These are phyloP conservation scores for Allium cepa DNA, from an alignment of 106 monocot species.

Conservation along the genomic window DNA sequence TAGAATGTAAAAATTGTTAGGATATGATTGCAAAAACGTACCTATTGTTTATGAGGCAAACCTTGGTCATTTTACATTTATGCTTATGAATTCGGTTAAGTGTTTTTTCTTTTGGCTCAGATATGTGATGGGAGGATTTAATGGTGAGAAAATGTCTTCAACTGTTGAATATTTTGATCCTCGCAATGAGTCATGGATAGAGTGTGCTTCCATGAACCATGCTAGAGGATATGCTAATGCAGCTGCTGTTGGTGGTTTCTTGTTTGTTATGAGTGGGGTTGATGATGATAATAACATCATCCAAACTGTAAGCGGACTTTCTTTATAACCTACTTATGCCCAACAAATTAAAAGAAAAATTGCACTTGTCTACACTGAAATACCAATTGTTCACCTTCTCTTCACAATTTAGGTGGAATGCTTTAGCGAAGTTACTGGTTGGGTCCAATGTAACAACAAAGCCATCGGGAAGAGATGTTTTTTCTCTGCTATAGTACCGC, in stretches of 20 bases:
- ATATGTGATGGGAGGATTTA: slow-evolving; percentile 61
- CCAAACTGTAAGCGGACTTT: slow-evolving; percentile 30
- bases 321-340: too few species aligned
- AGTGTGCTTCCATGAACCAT: slow-evolving; percentile 32
- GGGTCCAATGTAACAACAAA: slow-evolving; percentile 9
- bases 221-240: slow-evolving; percentile 49
- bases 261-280: slow-evolving; percentile 59
- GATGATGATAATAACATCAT: slow-evolving; percentile 11
- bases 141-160: slow-evolving; percentile 18
- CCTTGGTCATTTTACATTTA: too few species aligned
- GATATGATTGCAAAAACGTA: too few species aligned
- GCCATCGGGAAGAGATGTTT: slow-evolving; percentile 37
- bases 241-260: slow-evolving; percentile 23
- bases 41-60: too few species aligned
- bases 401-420: slow-evolving; percentile 30
- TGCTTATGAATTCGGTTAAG: not conserved
- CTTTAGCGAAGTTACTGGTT: slow-evolving; percentile 29
- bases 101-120: slow-evolving; percentile 21
- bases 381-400: not conserved
- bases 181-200: slow-evolving; percentile 33
- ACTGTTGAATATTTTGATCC: slow-evolving; percentile 10
- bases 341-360: too few species aligned
- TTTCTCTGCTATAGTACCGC: slow-evolving; percentile 26
- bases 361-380: too few species aligned
- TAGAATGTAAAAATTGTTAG: too few species aligned